Conservation (phyloP, 768 basidiomycete species). For the Cyathus striatus region DNA sequence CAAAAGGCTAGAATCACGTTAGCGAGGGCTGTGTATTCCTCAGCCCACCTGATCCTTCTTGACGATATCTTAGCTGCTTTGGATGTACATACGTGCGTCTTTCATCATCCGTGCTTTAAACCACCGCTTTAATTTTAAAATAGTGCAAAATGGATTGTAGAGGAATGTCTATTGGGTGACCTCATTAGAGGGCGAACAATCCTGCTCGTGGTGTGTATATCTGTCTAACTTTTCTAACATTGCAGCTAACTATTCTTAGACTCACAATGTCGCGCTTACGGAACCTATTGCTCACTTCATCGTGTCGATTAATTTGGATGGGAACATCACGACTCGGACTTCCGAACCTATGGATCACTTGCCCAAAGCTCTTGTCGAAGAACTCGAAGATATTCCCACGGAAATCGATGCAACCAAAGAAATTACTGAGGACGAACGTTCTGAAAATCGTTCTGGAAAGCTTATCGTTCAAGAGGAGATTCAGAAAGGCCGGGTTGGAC, state of each 20-base stretch:
- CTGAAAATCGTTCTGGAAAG: conserved; percentile 42
- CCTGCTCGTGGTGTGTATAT: conserved; percentile 60
- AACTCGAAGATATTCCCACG: conserved; percentile 18
- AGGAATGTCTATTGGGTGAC: conserved; percentile 75
- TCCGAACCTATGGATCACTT: neutral
- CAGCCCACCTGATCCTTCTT: conserved; percentile 59
- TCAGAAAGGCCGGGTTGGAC: conserved; percentile 48
- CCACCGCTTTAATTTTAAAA: conserved; percentile 29
- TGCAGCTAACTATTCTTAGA: conserved; percentile 17
- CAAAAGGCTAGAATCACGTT: conserved; percentile 41
- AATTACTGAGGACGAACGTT: conserved; percentile 17
- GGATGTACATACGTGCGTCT: conserved; percentile 29
- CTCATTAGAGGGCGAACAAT: conserved; percentile 76
- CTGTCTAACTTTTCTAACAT: neutral
- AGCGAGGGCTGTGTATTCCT: conserved; percentile 40
- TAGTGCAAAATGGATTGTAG: conserved; percentile 80
- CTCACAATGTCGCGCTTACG: conserved; percentile 47
- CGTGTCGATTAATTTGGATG: conserved; percentile 50
- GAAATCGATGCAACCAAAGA: conserved; percentile 20
- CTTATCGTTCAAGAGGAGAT: conserved; percentile 61
- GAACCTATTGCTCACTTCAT: conserved; percentile 51
- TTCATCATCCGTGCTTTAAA: neutral
- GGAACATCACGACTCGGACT: conserved; percentile 23
- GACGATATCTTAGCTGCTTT: conserved; percentile 73
- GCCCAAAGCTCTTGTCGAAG: conserved; percentile 14